Base-by-base conservation (phyloP, 2,329 filamentous ascomycete species). In the Waltergamsia citrina region DNA sequence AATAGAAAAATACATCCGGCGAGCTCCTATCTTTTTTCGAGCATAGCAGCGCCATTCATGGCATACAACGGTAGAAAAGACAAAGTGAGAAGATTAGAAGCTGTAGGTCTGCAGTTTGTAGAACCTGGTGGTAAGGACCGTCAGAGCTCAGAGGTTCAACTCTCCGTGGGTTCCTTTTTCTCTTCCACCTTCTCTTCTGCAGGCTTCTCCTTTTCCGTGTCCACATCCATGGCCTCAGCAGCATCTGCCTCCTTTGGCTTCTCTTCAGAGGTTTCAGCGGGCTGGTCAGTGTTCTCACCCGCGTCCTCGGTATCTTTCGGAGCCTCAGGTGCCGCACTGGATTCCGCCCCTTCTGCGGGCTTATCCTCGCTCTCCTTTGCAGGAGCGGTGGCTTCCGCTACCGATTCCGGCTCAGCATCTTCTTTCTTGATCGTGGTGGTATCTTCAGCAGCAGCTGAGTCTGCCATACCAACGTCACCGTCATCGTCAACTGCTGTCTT, bases 391-490 rank as follows among this genome's bases (percentile, higher is more conserved):
- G 57, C 47, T 18, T 51, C 50, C 14, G 52, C 41, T 3, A 54
- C 48, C 2, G 56, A 43, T 17, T 48, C 49, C 3, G 49, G 43
- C 31, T 63, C 57, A 5, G 42, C 41, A 6, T 65, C 62, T 26
- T 64, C 60, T 21, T 56, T 53, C 37, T 64, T 62, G 29, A 64
- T 59, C 7, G 48, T 43, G n/a, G 56, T 44, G 16, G 49, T 47
- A 26, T 50, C 47, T 10, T 53, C 44, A 8, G 43, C 43, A 2
- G 53, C 40, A 1, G 52, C 49, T 3, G 59, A 41, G 28, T 63
- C 65, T 3, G 52, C 55, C 67, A 73, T 73, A 8, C 67, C 65
- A 6, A 72, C 56, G 43, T 73, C 67, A 10, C 67, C 67, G 37
- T 71, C 67, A 3, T 49, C 51, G 20, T 73, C 68, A 5, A 61